Conservation (phyloP, 2,329 filamentous ascomycete species). For the Xylariales sp. region DNA sequence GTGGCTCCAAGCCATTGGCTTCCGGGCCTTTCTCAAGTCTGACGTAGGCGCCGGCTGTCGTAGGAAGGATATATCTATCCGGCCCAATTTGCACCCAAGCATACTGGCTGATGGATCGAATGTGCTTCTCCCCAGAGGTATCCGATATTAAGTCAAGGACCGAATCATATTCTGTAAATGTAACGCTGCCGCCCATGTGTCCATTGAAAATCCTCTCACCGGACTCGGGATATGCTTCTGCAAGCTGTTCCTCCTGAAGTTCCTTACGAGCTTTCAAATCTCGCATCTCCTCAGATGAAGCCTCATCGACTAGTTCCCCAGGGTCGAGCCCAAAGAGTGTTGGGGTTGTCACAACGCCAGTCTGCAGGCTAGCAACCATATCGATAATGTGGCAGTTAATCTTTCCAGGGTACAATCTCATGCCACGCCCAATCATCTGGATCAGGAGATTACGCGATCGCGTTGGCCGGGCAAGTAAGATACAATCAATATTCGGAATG, state of each 20-base stretch:
- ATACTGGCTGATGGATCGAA: slow-evolving; percentile 68
- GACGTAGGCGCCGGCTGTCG: slow-evolving; percentile 58
- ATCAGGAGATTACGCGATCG: slow-evolving; percentile 88
- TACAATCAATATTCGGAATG: slow-evolving; percentile 94
- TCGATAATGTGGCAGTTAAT: slow-evolving; percentile 92
- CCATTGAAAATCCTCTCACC: neutral
- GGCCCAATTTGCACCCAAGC: slow-evolving; percentile 80
- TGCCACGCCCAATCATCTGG: slow-evolving; percentile 95
- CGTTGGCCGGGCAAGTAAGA: slow-evolving; percentile 83
- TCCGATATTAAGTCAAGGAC: slow-evolving; percentile 89
- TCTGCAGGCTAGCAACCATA: slow-evolving; percentile 82
- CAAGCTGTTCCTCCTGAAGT: slow-evolving; percentile 31
- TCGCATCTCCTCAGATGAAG: slow-evolving; percentile 58
- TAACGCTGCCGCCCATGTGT: slow-evolving; percentile 42
- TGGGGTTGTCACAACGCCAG: slow-evolving; percentile 83
- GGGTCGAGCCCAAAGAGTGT: slow-evolving; percentile 93
- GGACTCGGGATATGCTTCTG: slow-evolving; percentile 13
- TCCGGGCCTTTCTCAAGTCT: slow-evolving; percentile 41
- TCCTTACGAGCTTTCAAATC: slow-evolving; percentile 45
- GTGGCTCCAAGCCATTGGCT: slow-evolving; percentile 17
- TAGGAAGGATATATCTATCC: slow-evolving; percentile 67
- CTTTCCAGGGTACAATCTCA: slow-evolving; percentile 79
- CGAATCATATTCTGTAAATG: slow-evolving; percentile 86
- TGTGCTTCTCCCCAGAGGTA: slow-evolving; percentile 71
- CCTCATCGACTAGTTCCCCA: slow-evolving; percentile 66